A percentile compares a stretch with the other conserved stretches of the same genome.
Conservation (phyloP, 495 filamentous ascomycete genomes). For the Penicillium angulare region DNA sequence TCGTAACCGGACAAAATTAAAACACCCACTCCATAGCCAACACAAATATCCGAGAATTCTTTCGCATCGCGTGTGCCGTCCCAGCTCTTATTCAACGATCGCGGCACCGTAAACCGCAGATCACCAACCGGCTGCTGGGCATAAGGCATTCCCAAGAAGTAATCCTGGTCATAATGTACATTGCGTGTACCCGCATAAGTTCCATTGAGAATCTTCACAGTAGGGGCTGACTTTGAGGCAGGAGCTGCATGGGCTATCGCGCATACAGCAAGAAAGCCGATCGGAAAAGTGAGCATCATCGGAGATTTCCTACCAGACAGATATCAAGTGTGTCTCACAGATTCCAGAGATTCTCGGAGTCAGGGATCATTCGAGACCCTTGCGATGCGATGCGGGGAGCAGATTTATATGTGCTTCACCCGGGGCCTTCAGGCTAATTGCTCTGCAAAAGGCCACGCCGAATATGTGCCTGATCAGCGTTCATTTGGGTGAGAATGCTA, state of each 20-base stretch:
- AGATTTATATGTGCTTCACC: conserved; percentile 9
- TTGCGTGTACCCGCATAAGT: conserved; percentile 38
- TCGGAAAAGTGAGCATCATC: conserved; percentile 11
- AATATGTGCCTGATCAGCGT: conserved; percentile 13
- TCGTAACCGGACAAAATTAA: background rate
- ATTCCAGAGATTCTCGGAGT: background rate
- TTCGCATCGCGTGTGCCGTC: conserved; percentile 37
- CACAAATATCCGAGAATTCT: conserved; percentile 51
- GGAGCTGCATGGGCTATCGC: conserved; percentile 13
- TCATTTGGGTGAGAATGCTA: conserved; percentile 1
- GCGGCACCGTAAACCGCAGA: conserved; percentile 48
- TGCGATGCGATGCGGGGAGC: too few species aligned
- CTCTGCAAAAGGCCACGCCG: conserved; percentile 8
- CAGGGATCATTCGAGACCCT: background rate
- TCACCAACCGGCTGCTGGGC: conserved; percentile 42
- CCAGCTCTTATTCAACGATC: conserved; percentile 45
- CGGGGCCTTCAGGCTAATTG: conserved; percentile 9
- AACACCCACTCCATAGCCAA: conserved; percentile 39
- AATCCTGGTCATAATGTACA: conserved; percentile 39
- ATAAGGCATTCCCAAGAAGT: conserved; percentile 50
- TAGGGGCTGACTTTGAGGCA: conserved; percentile 11
- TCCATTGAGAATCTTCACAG: conserved; percentile 33
- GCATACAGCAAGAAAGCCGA: conserved; percentile 12
- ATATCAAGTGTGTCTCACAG: background rate
- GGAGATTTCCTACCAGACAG: background rate